phyloP scores from a whole-genome alignment of 2,329 filamentous ascomycete genomes.

The Ilyonectria sp. region DNA sequence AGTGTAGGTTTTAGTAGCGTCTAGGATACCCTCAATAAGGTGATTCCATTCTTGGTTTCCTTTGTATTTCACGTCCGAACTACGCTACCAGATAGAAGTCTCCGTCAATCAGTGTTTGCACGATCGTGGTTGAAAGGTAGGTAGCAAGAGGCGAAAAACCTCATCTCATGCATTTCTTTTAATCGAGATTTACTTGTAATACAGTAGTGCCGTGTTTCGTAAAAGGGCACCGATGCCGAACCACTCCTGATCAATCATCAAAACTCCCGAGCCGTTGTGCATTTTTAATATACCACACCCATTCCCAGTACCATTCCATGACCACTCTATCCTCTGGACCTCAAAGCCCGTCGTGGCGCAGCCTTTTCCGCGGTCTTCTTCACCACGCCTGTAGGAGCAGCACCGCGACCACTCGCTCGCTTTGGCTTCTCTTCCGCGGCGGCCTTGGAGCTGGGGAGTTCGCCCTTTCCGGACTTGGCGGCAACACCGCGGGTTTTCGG shows the following conservation, averaged over 20 bases:
- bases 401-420: constrained; percentile 28
- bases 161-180: too few relatives aligned
- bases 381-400: constrained; percentile 37
- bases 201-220: too few relatives aligned
- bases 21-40: too few relatives aligned
- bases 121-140: too few relatives aligned
- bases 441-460: constrained; percentile 37
- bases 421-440: constrained; percentile 25
- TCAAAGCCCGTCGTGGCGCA: constrained; percentile 36
- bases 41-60: too few relatives aligned
- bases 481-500: constrained; percentile 35
- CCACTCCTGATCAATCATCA: neutral
- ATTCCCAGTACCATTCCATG: neutral
- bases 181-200: too few relatives aligned
- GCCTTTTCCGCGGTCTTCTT: constrained; percentile 41
- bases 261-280: neutral
- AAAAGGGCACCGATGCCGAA: too few relatives aligned
- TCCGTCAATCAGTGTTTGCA: too few relatives aligned
- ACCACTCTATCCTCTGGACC: constrained; percentile 33
- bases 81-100: too few relatives aligned
- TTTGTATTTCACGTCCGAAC: too few relatives aligned
- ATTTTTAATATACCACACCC: neutral
- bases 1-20: too few relatives aligned
- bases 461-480: constrained; percentile 44
- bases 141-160: too few relatives aligned